These are phyloP conservation scores for Sugiyamaella boreocaroliniensis DNA, from an alignment of 805 yeast species.

Conservation along the genomic window DNA sequence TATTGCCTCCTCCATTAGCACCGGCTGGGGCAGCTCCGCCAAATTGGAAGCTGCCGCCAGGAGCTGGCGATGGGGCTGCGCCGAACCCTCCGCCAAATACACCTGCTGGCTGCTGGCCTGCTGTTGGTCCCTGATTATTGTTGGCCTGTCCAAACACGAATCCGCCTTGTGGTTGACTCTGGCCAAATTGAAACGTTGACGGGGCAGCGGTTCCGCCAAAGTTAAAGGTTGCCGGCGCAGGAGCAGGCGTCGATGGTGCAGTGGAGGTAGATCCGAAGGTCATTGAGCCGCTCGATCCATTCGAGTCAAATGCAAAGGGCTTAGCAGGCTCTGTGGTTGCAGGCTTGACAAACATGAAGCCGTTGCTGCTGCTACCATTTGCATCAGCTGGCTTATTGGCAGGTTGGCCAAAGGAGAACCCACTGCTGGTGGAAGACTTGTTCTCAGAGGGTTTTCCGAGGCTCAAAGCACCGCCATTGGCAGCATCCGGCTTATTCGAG, in stretches of 20 bases:
- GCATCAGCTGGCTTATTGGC: background rate
- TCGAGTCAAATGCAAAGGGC: background rate
- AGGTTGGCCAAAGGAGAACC: background rate
- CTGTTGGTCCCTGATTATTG: background rate
- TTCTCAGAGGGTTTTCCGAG: background rate
- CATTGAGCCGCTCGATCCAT: background rate
- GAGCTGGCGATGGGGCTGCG: background rate
- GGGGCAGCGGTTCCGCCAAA: background rate
- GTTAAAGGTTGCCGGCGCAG: background rate
- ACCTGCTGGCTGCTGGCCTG: background rate
- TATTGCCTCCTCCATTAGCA: background rate
- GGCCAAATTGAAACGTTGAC: background rate
- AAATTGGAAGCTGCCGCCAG: background rate
- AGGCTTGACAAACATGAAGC: background rate
- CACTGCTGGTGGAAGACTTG: background rate
- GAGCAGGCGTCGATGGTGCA: background rate
- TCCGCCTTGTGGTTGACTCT: background rate
- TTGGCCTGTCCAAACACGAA: background rate
- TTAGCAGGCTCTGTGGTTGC: background rate
- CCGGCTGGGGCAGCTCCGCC: background rate
- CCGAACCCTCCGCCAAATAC: background rate
- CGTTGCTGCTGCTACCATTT: background rate
- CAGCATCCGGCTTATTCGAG: background rate
- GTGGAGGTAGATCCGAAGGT: background rate
- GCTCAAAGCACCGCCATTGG: background rate